Base-by-base conservation (phyloP, 208 protist genomes). In the Leptomonas seymouri region DNA sequence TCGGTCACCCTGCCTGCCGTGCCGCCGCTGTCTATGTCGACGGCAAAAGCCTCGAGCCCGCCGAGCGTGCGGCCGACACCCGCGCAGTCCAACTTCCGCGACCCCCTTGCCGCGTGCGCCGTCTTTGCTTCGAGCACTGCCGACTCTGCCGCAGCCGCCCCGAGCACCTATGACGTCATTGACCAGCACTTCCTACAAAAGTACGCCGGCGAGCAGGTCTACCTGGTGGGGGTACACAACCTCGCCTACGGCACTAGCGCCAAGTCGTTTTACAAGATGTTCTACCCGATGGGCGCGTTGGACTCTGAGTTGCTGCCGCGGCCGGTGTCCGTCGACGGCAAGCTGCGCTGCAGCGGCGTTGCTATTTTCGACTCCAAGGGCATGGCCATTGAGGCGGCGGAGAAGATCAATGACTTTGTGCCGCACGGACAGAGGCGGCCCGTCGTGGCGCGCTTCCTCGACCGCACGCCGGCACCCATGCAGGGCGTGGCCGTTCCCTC, bases 221-320 rank as follows among this genome's bases (percentile, higher is more conserved):
- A 81, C 68, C 81, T 91, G 21, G 85, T 94, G 50, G 83, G 74
- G 20, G 85, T 93, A 45, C 86, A 93, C 74, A 92, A 91, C 51
- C 76, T 93, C 14, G 59, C 71, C 49, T 44, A 74, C 55, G 65
- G 73, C 39, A 91, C 86, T 0, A 82, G 79, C 41, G 59, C 82
- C 31, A 65, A 69, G 61, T 53, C 60, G 7, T 74, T 93, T 46
- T 82, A 70, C 65, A 78, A 84, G 48, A 82, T 94, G 54, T 92
- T 94, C 73, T 89, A 85, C 70, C 89, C 80, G 12, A 81, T 89
- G 71, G 84, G 82, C 8, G 89, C 89, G n/a, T 50, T 82, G 12
- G 64, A 82, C 74, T 81, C 76, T 3, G 85, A 83, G 42, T 56
- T 94, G 63, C 73, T 78, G 77, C 76, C 75, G 28, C 50, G 58